Evolutionary conservation across 2,329 filamentous ascomycete genomes (phyloP).

Genomic region (Ophiocordyceps australis): DNA sequence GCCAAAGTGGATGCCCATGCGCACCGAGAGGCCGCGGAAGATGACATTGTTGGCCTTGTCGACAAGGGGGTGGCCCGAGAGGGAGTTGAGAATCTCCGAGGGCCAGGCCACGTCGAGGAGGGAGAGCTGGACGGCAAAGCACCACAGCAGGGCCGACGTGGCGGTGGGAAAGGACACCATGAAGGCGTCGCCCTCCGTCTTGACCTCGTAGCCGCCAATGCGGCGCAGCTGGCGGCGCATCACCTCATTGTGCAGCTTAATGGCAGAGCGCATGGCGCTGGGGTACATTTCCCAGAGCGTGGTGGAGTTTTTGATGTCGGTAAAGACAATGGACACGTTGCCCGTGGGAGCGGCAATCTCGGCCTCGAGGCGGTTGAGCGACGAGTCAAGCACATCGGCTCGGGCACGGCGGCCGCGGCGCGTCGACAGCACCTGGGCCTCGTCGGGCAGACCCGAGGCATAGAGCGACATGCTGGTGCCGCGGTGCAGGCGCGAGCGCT

Average conservation of each 20-base stretch:
- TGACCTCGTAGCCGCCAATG: conserved; percentile 95
- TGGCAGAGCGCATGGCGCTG: conserved; percentile 87
- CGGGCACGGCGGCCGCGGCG: conserved; percentile 48
- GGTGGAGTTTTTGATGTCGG: conserved; percentile 97
- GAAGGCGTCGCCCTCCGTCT: conserved; percentile 98
- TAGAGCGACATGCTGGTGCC: conserved; percentile 77
- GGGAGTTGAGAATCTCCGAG: conserved; percentile 73
- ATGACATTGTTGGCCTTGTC: conserved; percentile 80
- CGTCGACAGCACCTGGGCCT: conserved; percentile 42
- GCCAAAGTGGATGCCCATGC: conserved; percentile 96
- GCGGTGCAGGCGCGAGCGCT: conserved; percentile 53
- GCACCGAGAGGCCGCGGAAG: conserved; percentile 83
- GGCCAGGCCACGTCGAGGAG: conserved; percentile 87
- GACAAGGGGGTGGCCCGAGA: conserved; percentile 63
- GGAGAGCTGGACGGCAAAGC: conserved; percentile 79
- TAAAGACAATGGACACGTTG: conserved; percentile 87
- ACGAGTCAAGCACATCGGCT: conserved; percentile 61
- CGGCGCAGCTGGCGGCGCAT: conserved; percentile 86
- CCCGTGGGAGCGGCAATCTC: conserved; percentile 86
- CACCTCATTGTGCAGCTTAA: conserved; percentile 92
- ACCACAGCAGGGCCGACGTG: conserved; percentile 88
- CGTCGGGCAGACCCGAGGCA: conserved; percentile 54
- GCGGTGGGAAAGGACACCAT: conserved; percentile 98
- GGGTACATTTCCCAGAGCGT: conserved; percentile 91
- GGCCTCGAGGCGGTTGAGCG: conserved; percentile 67